Conservation (phyloP, 2,329 filamentous ascomycete species). For the Talaromyces sp. region DNA sequence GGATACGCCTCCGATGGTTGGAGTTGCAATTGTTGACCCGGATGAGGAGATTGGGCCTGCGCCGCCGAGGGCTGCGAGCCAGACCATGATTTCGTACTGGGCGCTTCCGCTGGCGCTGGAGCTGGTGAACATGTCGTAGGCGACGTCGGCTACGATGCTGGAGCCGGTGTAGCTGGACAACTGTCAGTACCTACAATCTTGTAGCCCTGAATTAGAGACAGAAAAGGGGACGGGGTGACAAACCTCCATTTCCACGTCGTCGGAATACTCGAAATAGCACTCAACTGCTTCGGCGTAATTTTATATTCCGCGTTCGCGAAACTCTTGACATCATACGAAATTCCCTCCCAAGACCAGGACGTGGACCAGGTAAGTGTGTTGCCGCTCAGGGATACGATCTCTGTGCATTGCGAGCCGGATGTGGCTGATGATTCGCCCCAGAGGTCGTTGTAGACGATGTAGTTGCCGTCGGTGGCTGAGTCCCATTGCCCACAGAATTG, state of each 20-base stretch:
- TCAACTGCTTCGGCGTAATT: conserved; percentile 36
- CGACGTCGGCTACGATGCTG: conserved; percentile 56
- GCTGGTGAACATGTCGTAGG: conserved; percentile 62
- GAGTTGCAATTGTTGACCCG: conserved; percentile 53
- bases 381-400: conserved; percentile 38
- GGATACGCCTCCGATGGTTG: conserved; percentile 53
- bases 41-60: conserved; percentile 55
- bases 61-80: conserved; percentile 58
- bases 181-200: background rate
- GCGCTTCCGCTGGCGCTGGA: conserved; percentile 46
- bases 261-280: conserved; percentile 42
- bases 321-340: conserved; percentile 46
- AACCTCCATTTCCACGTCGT: conserved; percentile 49
- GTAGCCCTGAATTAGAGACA: too few species aligned
- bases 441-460: conserved; percentile 55
- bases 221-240: too few species aligned
- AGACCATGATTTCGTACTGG: conserved; percentile 68
- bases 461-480: conserved; percentile 40
- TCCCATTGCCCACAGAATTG: conserved; percentile 45
- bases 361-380: conserved; percentile 46
- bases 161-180: conserved; percentile 48
- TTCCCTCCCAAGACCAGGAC: conserved; percentile 47
- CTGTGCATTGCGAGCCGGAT: conserved; percentile 46
- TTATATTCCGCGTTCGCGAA: conserved; percentile 47
- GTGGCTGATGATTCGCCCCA: conserved; percentile 46